Conservation (phyloP, 495 filamentous ascomycete genomes). For the Trichoderma parareesei region DNA sequence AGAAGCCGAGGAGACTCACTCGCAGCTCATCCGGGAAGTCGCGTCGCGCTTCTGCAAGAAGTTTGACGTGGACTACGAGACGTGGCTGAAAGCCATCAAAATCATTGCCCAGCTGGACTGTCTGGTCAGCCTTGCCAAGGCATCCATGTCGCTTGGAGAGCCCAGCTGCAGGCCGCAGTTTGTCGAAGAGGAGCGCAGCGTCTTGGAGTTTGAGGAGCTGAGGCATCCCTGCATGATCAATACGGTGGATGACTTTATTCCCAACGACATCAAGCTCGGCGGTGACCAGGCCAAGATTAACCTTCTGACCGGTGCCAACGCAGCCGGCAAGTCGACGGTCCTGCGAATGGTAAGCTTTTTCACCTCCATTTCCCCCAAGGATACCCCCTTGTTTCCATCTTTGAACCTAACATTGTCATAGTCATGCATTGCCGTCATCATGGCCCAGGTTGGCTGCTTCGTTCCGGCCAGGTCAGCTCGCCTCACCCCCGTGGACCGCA, state of each 20-base stretch:
- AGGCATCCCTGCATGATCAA: slow-evolving; percentile 91
- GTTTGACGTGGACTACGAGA: slow-evolving; percentile 79
- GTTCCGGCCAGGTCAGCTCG: slow-evolving; percentile 75
- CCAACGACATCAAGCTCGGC: slow-evolving; percentile 86
- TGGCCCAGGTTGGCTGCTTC: slow-evolving; percentile 97
- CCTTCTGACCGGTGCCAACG: slow-evolving; percentile 92
- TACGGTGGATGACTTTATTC: slow-evolving; percentile 89
- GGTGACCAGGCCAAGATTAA: slow-evolving; percentile 75
- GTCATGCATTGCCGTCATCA: slow-evolving; percentile 89
- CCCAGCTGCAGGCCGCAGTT: slow-evolving; percentile 86
- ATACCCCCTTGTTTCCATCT: slow-evolving; percentile 2
- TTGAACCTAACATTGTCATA: slow-evolving; percentile 37
- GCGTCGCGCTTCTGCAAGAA: slow-evolving; percentile 72
- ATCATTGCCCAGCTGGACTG: slow-evolving; percentile 92
- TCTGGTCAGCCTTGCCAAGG: slow-evolving; percentile 82
- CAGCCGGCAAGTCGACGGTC: slow-evolving; percentile 96
- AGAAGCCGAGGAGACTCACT: slow-evolving; percentile 90
- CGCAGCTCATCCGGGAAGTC: slow-evolving; percentile 85
- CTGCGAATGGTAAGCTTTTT: slow-evolving; percentile 72
- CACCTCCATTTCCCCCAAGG: neutral
- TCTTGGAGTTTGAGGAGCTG: slow-evolving; percentile 84
- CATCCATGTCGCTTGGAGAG: slow-evolving; percentile 72
- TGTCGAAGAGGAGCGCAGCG: slow-evolving; percentile 72
- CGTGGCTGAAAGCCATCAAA: slow-evolving; percentile 82
- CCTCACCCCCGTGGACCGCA: slow-evolving; percentile 90